Conservation (phyloP, 371 early-diverging fungal species). For the Mucor indicus region DNA sequence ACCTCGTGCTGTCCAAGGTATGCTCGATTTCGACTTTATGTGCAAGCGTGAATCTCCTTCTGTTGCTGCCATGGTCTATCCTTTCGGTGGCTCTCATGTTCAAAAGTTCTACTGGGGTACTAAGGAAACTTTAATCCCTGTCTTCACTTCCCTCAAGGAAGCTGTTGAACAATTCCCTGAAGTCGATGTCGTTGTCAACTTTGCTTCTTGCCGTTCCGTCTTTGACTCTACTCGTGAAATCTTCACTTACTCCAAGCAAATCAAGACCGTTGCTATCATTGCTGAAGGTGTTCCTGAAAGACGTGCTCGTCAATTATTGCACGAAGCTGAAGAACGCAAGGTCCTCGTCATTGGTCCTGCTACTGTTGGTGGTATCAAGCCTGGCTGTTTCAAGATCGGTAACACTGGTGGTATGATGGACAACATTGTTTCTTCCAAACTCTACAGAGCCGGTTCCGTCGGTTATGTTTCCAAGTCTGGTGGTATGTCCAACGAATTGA, state of each 20-base stretch:
- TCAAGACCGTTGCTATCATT: slow-evolving; percentile 94
- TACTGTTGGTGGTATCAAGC: slow-evolving; percentile 98
- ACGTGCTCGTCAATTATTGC: slow-evolving; percentile 88
- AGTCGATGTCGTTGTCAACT: slow-evolving; percentile 94
- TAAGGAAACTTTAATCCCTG: slow-evolving; percentile 93
- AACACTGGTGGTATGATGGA: slow-evolving; percentile 99
- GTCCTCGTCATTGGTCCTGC: slow-evolving; percentile 97
- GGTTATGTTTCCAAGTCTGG: slow-evolving; percentile 98
- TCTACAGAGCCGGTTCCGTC: slow-evolving; percentile 95
- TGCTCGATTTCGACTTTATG: slow-evolving; percentile 98
- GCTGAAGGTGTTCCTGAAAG: slow-evolving; percentile 99
- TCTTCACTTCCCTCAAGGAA: slow-evolving; percentile 85
- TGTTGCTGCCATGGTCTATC: slow-evolving; percentile 98
- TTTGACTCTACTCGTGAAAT: slow-evolving; percentile 90
- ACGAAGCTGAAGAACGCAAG: slow-evolving; percentile 76
- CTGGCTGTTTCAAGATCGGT: slow-evolving; percentile 99
- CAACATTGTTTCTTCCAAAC: slow-evolving; percentile 95
- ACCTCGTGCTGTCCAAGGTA: slow-evolving; percentile 98
- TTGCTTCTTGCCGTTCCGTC: slow-evolving; percentile 95
- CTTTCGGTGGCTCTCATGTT: slow-evolving; percentile 96
- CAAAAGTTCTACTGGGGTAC: slow-evolving; percentile 99
- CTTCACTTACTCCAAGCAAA: slow-evolving; percentile 67
- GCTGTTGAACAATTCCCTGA: slow-evolving; percentile 87
- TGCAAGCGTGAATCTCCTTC: slow-evolving; percentile 94
- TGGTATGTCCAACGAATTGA: slow-evolving; percentile 99